Evolutionary conservation across 2,329 filamentous ascomycete genomes (phyloP).

Genomic region (Albophoma yamanashiensis): DNA sequence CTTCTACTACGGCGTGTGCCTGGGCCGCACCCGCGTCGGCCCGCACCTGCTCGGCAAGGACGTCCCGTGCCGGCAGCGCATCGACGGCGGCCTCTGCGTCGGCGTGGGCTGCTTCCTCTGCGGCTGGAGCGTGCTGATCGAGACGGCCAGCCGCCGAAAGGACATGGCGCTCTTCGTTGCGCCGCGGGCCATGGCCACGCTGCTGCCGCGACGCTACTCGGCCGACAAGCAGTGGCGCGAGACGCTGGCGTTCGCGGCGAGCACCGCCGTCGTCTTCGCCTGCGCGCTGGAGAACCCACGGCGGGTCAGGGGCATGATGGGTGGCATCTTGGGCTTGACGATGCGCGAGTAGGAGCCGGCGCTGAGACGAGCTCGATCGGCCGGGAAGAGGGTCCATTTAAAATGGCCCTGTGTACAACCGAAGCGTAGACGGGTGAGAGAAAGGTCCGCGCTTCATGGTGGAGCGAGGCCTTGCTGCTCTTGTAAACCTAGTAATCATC

Average conservation of each 20-base stretch:
- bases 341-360: conserved; percentile 22
- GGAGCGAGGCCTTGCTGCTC: not conserved
- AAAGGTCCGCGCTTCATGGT: not conserved
- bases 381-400: not conserved
- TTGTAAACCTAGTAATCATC: not conserved
- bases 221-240: conserved; percentile 56
- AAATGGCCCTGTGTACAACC: not conserved
- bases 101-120: conserved; percentile 62
- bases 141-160: conserved; percentile 53
- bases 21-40: conserved; percentile 62
- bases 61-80: conserved; percentile 31
- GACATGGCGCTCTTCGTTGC: conserved; percentile 75
- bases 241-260: conserved; percentile 53
- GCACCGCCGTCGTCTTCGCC: conserved; percentile 60
- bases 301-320: conserved; percentile 59
- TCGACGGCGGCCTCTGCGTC: conserved; percentile 58
- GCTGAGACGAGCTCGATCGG: not conserved
- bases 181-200: conserved; percentile 63
- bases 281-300: conserved; percentile 50
- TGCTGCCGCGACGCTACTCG: conserved; percentile 61
- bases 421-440: not conserved
- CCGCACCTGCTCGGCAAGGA: conserved; percentile 54
- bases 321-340: conserved; percentile 44
- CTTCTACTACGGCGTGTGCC: conserved; percentile 80
- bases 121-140: conserved; percentile 72